These are phyloP conservation scores for Leccinellum rugosiceps DNA, from an alignment of 768 basidiomycete genomes.

Conservation along the genomic window DNA sequence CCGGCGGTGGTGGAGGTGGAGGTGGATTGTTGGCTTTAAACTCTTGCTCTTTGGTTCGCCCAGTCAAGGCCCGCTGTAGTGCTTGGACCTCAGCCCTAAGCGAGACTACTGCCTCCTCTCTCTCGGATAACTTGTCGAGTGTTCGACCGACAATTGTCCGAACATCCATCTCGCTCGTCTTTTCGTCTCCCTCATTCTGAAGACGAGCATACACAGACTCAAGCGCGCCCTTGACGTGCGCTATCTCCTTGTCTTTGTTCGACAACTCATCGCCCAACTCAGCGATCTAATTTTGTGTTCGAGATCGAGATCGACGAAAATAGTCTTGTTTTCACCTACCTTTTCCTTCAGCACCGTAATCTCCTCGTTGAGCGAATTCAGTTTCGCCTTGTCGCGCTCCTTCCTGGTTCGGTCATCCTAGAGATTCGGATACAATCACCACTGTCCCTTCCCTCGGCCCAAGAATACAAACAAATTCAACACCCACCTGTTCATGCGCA, in stretches of 20 bases:
- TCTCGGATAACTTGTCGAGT: slow-evolving; percentile 64
- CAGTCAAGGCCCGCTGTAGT: slow-evolving; percentile 49
- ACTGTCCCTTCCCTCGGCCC: not conserved
- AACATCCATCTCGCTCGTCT: slow-evolving; percentile 56
- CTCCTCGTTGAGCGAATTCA: slow-evolving; percentile 72
- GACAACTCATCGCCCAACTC: slow-evolving; percentile 48
- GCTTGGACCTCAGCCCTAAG: slow-evolving; percentile 50
- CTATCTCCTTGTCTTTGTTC: slow-evolving; percentile 68
- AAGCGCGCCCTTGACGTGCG: slow-evolving; percentile 79
- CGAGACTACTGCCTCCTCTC: slow-evolving; percentile 59
- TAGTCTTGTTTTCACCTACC: slow-evolving; percentile 38
- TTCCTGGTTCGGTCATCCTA: slow-evolving; percentile 74
- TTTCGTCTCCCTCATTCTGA: slow-evolving; percentile 46
- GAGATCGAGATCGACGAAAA: not conserved
- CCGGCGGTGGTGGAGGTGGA: slow-evolving; percentile 55
- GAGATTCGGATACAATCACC: not conserved
- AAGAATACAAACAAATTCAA: not conserved
- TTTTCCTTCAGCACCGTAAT: slow-evolving; percentile 65
- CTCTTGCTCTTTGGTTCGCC: slow-evolving; percentile 60
- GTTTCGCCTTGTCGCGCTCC: slow-evolving; percentile 72
- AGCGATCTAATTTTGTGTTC: slow-evolving; percentile 40
- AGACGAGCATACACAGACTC: slow-evolving; percentile 87
- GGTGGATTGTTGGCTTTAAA: slow-evolving; percentile 67
- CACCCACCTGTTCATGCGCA: slow-evolving; percentile 54
- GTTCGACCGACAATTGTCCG: slow-evolving; percentile 66